These are phyloP conservation scores for Ensete glaucum DNA, from an alignment of 176 grass and related monocot genomes.

Conservation along the genomic window DNA sequence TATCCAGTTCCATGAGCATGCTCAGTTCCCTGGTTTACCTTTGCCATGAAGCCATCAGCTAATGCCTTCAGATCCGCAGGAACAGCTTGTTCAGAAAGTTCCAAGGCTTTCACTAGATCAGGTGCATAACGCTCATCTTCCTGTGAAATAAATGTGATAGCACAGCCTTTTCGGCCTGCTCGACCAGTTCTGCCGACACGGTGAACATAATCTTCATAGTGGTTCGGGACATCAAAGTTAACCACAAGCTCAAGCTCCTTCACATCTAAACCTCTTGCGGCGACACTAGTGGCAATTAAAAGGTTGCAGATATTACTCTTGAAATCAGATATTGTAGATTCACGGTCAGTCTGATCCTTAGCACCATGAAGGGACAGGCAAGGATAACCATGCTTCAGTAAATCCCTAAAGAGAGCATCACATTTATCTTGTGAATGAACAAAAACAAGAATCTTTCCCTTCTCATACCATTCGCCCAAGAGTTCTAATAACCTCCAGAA, in stretches of 20 bases:
- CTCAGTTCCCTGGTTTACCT: slow-evolving; percentile 88
- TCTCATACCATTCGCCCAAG: slow-evolving; percentile 79
- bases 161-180: slow-evolving; percentile 77
- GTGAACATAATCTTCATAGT: slow-evolving; percentile 99
- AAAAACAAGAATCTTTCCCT: slow-evolving; percentile 97
- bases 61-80: slow-evolving; percentile 75
- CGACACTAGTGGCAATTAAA: slow-evolving; percentile 83
- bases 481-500: slow-evolving; percentile 79
- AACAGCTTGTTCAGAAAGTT: slow-evolving; percentile 78
- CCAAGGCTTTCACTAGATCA: slow-evolving; percentile 89
- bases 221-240: slow-evolving; percentile 93
- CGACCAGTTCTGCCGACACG: slow-evolving; percentile 91
- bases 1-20: slow-evolving; percentile 90
- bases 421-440: slow-evolving; percentile 99
- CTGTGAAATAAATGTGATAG: slow-evolving; percentile 87
- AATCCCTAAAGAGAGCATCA: slow-evolving; percentile 84
- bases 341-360: slow-evolving; percentile 93
- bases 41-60: slow-evolving; percentile 78
- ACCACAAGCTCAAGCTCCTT: slow-evolving; percentile 93
- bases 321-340: slow-evolving; percentile 89
- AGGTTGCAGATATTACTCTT: slow-evolving; percentile 83
- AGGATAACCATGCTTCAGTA: slow-evolving; percentile 86
- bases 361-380: slow-evolving; percentile 82
- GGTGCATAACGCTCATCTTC: slow-evolving; percentile 88
- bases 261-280: slow-evolving; percentile 90